Evolutionary conservation across 805 yeast genomes (phyloP).

Genomic region (Teunomyces tritomae): DNA sequence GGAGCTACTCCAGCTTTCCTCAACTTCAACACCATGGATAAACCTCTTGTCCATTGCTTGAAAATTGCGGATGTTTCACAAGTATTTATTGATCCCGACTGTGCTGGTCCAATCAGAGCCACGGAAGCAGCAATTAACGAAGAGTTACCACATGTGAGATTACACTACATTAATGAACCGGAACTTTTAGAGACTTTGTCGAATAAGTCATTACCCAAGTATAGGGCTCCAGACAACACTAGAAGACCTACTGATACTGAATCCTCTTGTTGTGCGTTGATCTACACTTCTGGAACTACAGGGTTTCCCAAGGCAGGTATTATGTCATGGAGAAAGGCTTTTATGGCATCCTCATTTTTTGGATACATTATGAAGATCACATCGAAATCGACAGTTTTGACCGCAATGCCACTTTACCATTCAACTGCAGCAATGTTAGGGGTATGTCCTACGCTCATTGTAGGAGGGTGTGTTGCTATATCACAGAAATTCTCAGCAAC

Average conservation of each 20-base stretch:
- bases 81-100: constrained; percentile 74
- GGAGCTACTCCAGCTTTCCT: constrained; percentile 89
- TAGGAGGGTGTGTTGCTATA: constrained; percentile 74
- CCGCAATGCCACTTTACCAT: constrained; percentile 95
- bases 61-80: constrained; percentile 61
- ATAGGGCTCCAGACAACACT: constrained; percentile 53
- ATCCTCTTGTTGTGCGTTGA: constrained; percentile 64
- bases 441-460: constrained; percentile 59
- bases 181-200: constrained; percentile 42
- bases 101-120: constrained; percentile 50
- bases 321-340: constrained; percentile 85
- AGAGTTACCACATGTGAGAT: constrained; percentile 35
- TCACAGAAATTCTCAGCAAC: constrained; percentile 80
- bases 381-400: constrained; percentile 59
- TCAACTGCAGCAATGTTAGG: constrained; percentile 92
- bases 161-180: constrained; percentile 52
- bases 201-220: constrained; percentile 42
- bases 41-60: constrained; percentile 77
- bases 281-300: constrained; percentile 92
- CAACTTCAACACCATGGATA: constrained; percentile 73
- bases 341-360: constrained; percentile 67
- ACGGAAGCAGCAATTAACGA: constrained; percentile 41
- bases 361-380: constrained; percentile 64
- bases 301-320: constrained; percentile 94
- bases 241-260: constrained; percentile 61